Evolutionary conservation across 176 grass and related monocot genomes (phyloP).

Genomic region (Oropetium thomaeum): DNA sequence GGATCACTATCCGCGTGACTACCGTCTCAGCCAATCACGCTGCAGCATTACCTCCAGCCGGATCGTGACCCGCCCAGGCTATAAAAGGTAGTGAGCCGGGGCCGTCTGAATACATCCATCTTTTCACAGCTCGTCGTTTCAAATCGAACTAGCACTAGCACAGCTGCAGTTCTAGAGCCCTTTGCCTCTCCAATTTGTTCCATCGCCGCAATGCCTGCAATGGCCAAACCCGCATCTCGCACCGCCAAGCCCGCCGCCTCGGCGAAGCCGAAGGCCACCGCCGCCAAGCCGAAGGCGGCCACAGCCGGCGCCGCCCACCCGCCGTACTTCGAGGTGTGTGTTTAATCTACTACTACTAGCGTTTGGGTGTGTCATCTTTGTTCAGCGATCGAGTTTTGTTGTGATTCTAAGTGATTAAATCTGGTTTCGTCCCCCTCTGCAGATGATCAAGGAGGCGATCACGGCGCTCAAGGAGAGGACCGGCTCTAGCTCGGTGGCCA

Average conservation of each 20-base stretch:
- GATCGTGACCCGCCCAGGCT: neutral
- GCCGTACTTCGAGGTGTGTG: conserved; percentile 55
- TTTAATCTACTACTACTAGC: accelerated
- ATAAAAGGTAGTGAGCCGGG: neutral
- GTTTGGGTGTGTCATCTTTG: accelerated
- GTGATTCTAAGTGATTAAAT: neutral
- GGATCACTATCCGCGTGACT: conserved; percentile 25
- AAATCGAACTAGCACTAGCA: neutral
- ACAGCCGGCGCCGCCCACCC: conserved; percentile 40
- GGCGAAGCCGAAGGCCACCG: conserved; percentile 40
- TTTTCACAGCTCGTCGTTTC: neutral
- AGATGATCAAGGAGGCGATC: conserved; percentile 98
- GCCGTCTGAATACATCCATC: neutral
- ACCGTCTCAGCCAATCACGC: neutral
- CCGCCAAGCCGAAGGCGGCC: conserved; percentile 45
- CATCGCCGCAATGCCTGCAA: conserved; percentile 32
- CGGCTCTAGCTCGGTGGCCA: conserved; percentile 75
- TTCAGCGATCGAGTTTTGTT: neutral
- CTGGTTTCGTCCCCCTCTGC: neutral
- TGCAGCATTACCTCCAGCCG: neutral
- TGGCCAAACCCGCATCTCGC: conserved; percentile 33
- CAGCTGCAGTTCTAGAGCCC: neutral
- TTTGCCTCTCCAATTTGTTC: neutral
- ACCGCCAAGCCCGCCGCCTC: conserved; percentile 5
- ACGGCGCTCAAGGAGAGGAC: conserved; percentile 66